Evolutionary conservation across 495 filamentous ascomycete genomes (phyloP), one percentile per base, ranked within the genome.

Genomic region (Aspergillus egyptiacus): DNA sequence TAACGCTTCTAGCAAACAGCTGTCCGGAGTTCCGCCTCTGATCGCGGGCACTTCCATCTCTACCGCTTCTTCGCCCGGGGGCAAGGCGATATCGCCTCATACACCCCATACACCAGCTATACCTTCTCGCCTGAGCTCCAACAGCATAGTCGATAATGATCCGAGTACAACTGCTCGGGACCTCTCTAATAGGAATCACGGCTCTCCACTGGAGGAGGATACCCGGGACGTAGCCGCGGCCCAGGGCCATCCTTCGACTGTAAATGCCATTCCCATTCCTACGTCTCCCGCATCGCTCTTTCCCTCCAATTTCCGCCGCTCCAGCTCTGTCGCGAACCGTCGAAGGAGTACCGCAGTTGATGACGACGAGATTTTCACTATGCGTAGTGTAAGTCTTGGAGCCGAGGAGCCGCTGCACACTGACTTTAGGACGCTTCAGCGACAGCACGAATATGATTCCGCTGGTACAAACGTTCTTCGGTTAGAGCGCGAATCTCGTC

Each of bases 101-200:
- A 96, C 91, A 0, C 91, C 91, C 7, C 91, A 96, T 57, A 95
- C 89, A 5, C 91, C 91, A 4, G 89, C 91, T 14, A 87, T 96
- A 36, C 89, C 91, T 27, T 95, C 89, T 15, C 80, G 91, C n/a
- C 67, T 97, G 35, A 94, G 88, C 61, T 89, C 89, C 11, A 85
- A 89, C 57, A 89, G 85, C 44, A 86, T 88, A 42, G 81, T 85
- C n/a, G 84, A 89, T 57, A 65, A 68, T 38, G 68, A 75, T 7
- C 48, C 59, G 6, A 61, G 57, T 5, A 56, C 60, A 17, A 51
- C 57, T 25, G 59, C 61, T 18, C 58, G 46, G 19, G 36, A 55
- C 32, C 51, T 51, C 5, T 42, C 61, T 3, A 64, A 53, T n/a
- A 56, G 53, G 15, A 69, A 65, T 25, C 64, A 64, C 22, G 64